Base-by-base conservation (phyloP, 495 filamentous ascomycete species). In the Aspergillus bertholletiae region DNA sequence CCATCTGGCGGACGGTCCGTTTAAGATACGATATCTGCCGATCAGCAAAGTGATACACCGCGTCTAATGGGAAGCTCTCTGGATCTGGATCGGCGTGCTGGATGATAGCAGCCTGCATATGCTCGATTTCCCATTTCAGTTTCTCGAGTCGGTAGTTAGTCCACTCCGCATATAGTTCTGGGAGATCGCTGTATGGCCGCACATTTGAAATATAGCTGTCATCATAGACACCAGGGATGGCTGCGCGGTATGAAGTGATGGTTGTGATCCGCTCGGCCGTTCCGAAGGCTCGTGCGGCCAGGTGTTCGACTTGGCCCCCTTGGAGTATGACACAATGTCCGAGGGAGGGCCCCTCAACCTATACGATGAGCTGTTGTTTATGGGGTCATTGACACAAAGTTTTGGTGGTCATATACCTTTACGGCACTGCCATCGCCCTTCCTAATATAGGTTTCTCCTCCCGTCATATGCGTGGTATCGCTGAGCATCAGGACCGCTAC, bases 401-500 rank as follows among this genome's bases (percentile, higher is more conserved):
- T 37, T 15, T 37, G 9, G 2, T 28, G 34, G 1, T 2, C 15
- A 43, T 18, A 43, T 56, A 65, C 69, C 49, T 67, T 68, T 43
- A 52, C 57, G 28, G 63, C 23, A 26, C 40, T 34, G 2, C 64
- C 64, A 49, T 73, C 58, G 0, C 70, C 68, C 18, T 57, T 62
- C 34, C 56, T 59, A 17, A 73, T 64, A 46, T 70, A 65, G 8
- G 70, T 73, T 50, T 73, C 70, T 15, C 70, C 68, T 0, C 68
- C 70, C 18, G 66, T 46, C 70, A 73, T 71, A 12, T 57, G 50
- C 2, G 60, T 54, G 2, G 70, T 70, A 20, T 71, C 66, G 35
- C 62, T 66, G 12, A 73, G 47, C 70, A 73, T 73, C 8, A 64
- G 21, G 1, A 73, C 68, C 45, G 60, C 68, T 15, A 73, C 68